Evolutionary conservation across 768 basidiomycete genomes (phyloP).

Genomic region (Panaeolus papilionaceus): DNA sequence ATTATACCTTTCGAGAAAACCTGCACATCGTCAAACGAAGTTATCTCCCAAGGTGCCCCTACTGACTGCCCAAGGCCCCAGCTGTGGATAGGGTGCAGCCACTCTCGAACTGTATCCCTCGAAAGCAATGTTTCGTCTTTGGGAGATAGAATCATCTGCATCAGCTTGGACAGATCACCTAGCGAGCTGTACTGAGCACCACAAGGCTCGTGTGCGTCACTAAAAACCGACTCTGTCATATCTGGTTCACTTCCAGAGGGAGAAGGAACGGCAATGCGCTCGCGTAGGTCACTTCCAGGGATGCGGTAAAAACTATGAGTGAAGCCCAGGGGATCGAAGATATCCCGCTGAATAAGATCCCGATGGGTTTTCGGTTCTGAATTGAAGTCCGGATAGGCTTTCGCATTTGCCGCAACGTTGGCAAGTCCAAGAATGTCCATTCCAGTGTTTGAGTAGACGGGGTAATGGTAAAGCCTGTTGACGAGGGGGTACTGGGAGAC

Average conservation of each 20-base stretch:
- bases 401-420: slow-evolving; percentile 61
- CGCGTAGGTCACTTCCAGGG: slow-evolving; percentile 37
- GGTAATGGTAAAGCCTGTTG: slow-evolving; percentile 50
- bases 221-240: slow-evolving; percentile 47
- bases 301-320: slow-evolving; percentile 51
- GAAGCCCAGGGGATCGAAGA: slow-evolving; percentile 54
- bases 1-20: slow-evolving; percentile 39
- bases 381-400: slow-evolving; percentile 33
- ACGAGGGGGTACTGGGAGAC: slow-evolving; percentile 45
- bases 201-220: slow-evolving; percentile 47
- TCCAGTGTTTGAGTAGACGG: slow-evolving; percentile 80
- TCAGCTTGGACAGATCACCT: slow-evolving; percentile 47
- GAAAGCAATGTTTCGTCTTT: slow-evolving; percentile 38
- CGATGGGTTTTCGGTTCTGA: slow-evolving; percentile 42
- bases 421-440: slow-evolving; percentile 76
- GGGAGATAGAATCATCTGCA: slow-evolving; percentile 54
- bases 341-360: slow-evolving; percentile 51
- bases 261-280: slow-evolving; percentile 46
- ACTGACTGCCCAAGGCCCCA: slow-evolving; percentile 46
- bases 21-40: slow-evolving; percentile 36
- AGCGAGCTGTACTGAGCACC: slow-evolving; percentile 60
- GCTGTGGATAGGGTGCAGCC: slow-evolving; percentile 45
- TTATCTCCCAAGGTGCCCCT: slow-evolving; percentile 52
- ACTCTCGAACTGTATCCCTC: slow-evolving; percentile 42
- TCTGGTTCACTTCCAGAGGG: slow-evolving; percentile 29